Conservation (phyloP, 129 eudicot genomes). For the Silybum marianum region DNA sequence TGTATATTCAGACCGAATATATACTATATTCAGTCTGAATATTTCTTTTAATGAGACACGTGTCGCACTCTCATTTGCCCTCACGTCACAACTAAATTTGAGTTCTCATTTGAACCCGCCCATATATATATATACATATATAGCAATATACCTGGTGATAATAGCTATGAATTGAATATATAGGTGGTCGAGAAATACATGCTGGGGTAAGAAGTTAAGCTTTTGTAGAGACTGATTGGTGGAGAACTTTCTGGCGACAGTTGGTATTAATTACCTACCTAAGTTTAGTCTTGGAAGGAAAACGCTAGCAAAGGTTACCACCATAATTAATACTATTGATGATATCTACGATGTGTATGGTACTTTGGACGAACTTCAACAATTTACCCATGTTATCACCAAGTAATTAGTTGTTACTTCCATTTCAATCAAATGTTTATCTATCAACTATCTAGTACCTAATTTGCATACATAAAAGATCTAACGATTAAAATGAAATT, state of each 20-base stretch:
- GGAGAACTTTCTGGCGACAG: conserved; percentile 24
- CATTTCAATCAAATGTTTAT: not conserved
- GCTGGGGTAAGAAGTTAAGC: conserved; percentile 5
- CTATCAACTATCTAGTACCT: not conserved
- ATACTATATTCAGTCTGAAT: too few species aligned
- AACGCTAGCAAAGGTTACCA: not conserved
- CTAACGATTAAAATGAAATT: not conserved
- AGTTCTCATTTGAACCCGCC: too few species aligned
- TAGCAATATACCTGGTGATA: not conserved
- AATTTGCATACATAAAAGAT: not conserved
- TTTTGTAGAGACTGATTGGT: conserved; percentile 28
- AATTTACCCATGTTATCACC: not conserved
- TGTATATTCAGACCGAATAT: too few species aligned
- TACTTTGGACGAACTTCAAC: not conserved
- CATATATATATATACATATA: not conserved
- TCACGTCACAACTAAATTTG: too few species aligned
- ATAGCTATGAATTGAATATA: too few species aligned
- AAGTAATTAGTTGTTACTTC: conserved; percentile 8
- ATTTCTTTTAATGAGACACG: too few species aligned
- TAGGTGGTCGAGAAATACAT: conserved; percentile 30
- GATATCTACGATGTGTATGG: not conserved
- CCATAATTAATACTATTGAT: not conserved
- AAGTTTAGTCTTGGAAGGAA: conserved; percentile 8
- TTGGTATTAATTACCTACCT: conserved; percentile 18
- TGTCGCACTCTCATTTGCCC: too few species aligned